Percentiles rank a stretch among this genome's conserved stretches.
Evolutionary conservation across 495 filamentous ascomycete species (phyloP).

Genomic region (Neohortaea acidophila): DNA sequence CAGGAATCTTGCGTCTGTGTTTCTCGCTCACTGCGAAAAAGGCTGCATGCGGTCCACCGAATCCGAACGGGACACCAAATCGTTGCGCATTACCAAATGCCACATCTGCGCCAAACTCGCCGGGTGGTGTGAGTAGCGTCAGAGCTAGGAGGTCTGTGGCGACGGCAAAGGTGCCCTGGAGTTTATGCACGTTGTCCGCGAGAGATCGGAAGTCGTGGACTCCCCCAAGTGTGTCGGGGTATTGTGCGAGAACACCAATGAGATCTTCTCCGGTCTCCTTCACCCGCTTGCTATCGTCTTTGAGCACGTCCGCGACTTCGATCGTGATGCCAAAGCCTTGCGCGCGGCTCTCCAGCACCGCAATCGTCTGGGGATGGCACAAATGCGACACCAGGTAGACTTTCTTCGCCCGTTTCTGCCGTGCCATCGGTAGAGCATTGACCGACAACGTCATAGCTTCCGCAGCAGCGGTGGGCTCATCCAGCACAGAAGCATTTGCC

Average conservation of each 20-base stretch:
- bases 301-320: conserved; percentile 52
- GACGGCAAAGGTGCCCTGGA: conserved; percentile 70
- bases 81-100: conserved; percentile 94
- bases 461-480: conserved; percentile 87
- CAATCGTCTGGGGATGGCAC: conserved; percentile 79
- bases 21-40: conserved; percentile 92
- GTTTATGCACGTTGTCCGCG: conserved; percentile 60
- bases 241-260: conserved; percentile 85
- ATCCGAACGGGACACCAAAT: conserved; percentile 87
- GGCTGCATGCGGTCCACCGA: conserved; percentile 88
- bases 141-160: conserved; percentile 86
- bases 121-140: conserved; percentile 79
- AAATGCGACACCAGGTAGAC: conserved; percentile 70
- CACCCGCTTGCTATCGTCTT: conserved; percentile 44
- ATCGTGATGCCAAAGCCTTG: conserved; percentile 85
- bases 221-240: conserved; percentile 80
- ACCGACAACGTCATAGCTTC: conserved; percentile 96
- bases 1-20: conserved; percentile 91
- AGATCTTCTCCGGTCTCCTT: conserved; percentile 66
- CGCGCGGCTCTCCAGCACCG: conserved; percentile 75
- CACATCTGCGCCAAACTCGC: conserved; percentile 93
- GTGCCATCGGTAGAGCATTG: conserved; percentile 53
- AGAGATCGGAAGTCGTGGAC: conserved; percentile 60
- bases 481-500: conserved; percentile 84
- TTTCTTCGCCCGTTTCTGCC: conserved; percentile 61